Conservation (phyloP, 495 filamentous ascomycete genomes). For the Xylaria grammica region DNA sequence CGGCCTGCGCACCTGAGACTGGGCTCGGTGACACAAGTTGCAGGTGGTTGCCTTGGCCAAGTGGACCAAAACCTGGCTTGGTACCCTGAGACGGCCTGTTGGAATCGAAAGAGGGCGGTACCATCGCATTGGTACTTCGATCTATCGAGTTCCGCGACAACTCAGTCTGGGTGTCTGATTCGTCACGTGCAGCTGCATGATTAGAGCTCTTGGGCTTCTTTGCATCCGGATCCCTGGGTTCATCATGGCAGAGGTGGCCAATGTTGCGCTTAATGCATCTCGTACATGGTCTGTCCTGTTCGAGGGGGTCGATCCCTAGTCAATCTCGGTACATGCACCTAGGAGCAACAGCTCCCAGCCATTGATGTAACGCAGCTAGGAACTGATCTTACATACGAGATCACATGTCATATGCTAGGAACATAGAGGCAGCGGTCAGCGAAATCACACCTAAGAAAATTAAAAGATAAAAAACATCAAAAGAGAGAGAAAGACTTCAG, state of each 20-base stretch:
- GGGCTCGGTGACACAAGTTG: slow-evolving; percentile 63
- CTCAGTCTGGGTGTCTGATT: slow-evolving; percentile 46
- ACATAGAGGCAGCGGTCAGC: slow-evolving; percentile 45
- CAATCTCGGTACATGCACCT: slow-evolving; percentile 40
- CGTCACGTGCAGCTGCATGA: slow-evolving; percentile 52
- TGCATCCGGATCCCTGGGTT: slow-evolving; percentile 77
- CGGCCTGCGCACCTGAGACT: slow-evolving; percentile 58
- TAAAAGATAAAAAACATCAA: neutral
- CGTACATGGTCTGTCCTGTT: slow-evolving; percentile 91
- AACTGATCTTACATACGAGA: slow-evolving; percentile 77
- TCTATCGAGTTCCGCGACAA: slow-evolving; percentile 48
- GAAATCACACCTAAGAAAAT: slow-evolving; percentile 12
- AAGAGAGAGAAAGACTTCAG: neutral
- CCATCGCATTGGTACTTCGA: slow-evolving; percentile 46
- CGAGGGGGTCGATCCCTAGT: slow-evolving; percentile 43
- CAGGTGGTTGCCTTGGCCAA: slow-evolving; percentile 51
- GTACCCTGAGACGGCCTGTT: slow-evolving; percentile 43
- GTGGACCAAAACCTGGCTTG: slow-evolving; percentile 49
- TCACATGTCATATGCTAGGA: slow-evolving; percentile 99
- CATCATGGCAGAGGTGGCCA: slow-evolving; percentile 97
- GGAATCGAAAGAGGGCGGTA: slow-evolving; percentile 48
- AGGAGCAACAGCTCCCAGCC: slow-evolving; percentile 39
- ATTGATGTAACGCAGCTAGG: slow-evolving; percentile 47
- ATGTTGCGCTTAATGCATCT: slow-evolving; percentile 99
- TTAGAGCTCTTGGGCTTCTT: slow-evolving; percentile 72